Conservation (phyloP, 371 early-diverging fungal genomes). For the Conidiobolus incongruus region DNA sequence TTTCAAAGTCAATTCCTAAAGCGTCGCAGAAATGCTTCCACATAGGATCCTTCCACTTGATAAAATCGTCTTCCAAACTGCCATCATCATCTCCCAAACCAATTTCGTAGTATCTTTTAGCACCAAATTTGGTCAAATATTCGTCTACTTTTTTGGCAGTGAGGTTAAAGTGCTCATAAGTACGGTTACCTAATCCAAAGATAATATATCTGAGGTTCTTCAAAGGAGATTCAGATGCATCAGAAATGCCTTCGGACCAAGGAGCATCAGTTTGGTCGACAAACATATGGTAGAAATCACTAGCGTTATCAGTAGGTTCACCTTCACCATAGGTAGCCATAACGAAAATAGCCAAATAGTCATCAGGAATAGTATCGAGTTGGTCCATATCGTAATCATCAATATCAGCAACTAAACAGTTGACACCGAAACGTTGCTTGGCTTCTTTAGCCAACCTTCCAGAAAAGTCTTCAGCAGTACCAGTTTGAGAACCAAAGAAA, state of each 20-base stretch:
- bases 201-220: constrained; percentile 40
- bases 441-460: constrained; percentile 65
- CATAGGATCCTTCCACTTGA: constrained; percentile 74
- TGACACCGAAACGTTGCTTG: constrained; percentile 43
- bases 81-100: constrained; percentile 95
- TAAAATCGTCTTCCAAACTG: constrained; percentile 84
- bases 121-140: constrained; percentile 41
- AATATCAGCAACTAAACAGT: constrained; percentile 56
- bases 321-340: constrained; percentile 82
- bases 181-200: constrained; percentile 94
- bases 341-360: constrained; percentile 48
- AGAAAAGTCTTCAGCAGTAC: constrained; percentile 91
- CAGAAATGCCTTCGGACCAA: constrained; percentile 25
- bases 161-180: constrained; percentile 89
- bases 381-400: constrained; percentile 75
- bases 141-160: constrained; percentile 42
- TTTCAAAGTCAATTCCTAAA: constrained; percentile 12
- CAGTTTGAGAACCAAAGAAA: constrained; percentile 91
- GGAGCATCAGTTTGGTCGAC: constrained; percentile 39
- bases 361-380: constrained; percentile 34
- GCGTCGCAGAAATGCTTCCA: constrained; percentile 54
- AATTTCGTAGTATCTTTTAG: constrained; percentile 48
- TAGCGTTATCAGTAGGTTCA: constrained; percentile 82
- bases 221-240: constrained; percentile 24
- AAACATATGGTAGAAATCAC: constrained; percentile 55